Evolutionary conservation across 495 filamentous ascomycete species (phyloP).

Genomic region (Parachaetomium inaequale): DNA sequence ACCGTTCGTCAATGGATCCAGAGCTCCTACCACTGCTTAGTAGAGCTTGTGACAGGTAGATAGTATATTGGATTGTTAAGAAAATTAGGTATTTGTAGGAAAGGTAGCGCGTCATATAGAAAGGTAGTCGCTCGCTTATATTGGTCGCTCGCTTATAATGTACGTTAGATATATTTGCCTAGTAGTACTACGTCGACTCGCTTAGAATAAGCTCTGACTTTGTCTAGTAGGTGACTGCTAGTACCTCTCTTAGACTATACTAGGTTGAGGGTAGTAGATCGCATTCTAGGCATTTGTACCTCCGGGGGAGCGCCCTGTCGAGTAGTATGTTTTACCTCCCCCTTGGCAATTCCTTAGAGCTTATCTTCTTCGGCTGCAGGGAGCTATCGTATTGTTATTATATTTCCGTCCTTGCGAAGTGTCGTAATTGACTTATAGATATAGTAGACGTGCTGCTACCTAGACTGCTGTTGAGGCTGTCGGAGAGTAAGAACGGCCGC

Average conservation of each 20-base stretch:
- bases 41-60: too few relatives aligned
- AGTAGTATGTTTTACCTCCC: background rate
- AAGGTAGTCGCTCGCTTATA: too few relatives aligned
- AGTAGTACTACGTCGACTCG: background rate
- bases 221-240: background rate
- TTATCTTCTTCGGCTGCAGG: background rate
- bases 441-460: background rate
- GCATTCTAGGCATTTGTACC: background rate
- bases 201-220: constrained; percentile 1
- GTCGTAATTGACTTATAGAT: background rate
- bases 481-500: background rate
- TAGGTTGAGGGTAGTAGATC: background rate
- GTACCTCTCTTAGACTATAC: background rate
- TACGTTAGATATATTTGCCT: background rate
- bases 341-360: constrained; percentile 1
- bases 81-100: too few relatives aligned
- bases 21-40: too few relatives aligned
- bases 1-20: too few relatives aligned
- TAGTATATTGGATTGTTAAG: too few relatives aligned
- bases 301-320: background rate
- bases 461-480: constrained; percentile 1
- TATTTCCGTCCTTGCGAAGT: background rate
- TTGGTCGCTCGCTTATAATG: too few relatives aligned
- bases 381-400: background rate
- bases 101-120: too few relatives aligned